Percentiles rank a stretch among this genome's conserved stretches.
These are phyloP conservation scores for Lophiostoma macrostomum DNA, from an alignment of 495 filamentous ascomycete genomes.

Conservation along the genomic window DNA sequence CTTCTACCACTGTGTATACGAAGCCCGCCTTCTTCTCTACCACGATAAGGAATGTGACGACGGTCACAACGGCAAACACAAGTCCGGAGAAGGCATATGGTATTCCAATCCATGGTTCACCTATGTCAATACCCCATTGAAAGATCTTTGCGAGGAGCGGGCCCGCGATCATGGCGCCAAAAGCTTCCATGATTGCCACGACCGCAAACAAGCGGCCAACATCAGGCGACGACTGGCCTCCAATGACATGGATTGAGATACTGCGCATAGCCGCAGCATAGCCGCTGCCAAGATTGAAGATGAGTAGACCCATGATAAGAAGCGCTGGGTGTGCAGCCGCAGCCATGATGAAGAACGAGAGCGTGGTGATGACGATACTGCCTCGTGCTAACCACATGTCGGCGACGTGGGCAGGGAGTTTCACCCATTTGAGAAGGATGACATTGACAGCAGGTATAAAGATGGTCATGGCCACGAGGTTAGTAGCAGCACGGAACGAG, in stretches of 20 bases:
- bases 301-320: slow-evolving; percentile 39
- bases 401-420: slow-evolving; percentile 36
- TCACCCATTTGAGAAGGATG: slow-evolving; percentile 33
- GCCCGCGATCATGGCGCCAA: slow-evolving; percentile 39
- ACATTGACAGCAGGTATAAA: slow-evolving; percentile 35
- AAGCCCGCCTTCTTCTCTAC: slow-evolving; percentile 3
- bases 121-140: slow-evolving; percentile 43
- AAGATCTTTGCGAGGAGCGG: slow-evolving; percentile 44
- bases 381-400: slow-evolving; percentile 41
- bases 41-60: slow-evolving; percentile 19
- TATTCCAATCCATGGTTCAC: slow-evolving; percentile 28
- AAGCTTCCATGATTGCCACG: slow-evolving; percentile 38
- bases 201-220: slow-evolving; percentile 37
- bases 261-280: slow-evolving; percentile 40
- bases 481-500: slow-evolving; percentile 43
- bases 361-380: slow-evolving; percentile 34
- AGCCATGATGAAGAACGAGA: slow-evolving; percentile 40
- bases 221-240: slow-evolving; percentile 40
- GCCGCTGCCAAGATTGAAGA: slow-evolving; percentile 40
- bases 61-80: slow-evolving; percentile 7
- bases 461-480: slow-evolving; percentile 38
- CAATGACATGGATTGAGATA: slow-evolving; percentile 42
- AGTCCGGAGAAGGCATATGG: slow-evolving; percentile 16
- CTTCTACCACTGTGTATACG: not conserved
- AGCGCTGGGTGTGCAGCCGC: slow-evolving; percentile 38